Percentiles rank a stretch among this genome's conserved stretches.
Evolutionary conservation across 2,329 filamentous ascomycete species (phyloP).

Genomic region (Coniochaeta sp.): DNA sequence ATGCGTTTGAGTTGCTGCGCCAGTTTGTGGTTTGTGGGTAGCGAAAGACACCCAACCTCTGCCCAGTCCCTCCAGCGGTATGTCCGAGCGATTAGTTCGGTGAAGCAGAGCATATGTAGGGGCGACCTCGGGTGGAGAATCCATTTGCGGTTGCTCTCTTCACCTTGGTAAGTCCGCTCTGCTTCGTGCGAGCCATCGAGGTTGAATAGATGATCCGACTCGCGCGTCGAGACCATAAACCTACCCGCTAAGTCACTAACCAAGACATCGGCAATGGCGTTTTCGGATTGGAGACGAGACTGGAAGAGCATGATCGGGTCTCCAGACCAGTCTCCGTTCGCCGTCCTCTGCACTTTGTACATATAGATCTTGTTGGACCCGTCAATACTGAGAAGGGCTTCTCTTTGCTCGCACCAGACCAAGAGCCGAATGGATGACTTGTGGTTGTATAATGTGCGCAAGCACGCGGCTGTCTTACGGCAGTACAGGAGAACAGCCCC

Average conservation of each 20-base stretch:
- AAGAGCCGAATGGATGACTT: constrained; percentile 20
- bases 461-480: constrained; percentile 14
- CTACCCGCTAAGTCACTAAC: constrained; percentile 9
- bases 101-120: neutral
- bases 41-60: neutral
- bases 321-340: constrained; percentile 6
- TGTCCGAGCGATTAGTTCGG: neutral
- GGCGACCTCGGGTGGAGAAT: neutral
- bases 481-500: constrained; percentile 24
- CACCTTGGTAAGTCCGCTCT: neutral
- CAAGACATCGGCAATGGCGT: constrained; percentile 14
- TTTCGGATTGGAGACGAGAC: constrained; percentile 9
- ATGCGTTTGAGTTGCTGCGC: neutral
- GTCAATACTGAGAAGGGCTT: constrained; percentile 21
- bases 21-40: neutral
- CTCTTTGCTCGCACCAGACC: constrained; percentile 13
- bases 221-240: constrained; percentile 10
- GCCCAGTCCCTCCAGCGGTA: neutral
- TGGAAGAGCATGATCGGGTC: constrained; percentile 7
- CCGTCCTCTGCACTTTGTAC: constrained; percentile 8
- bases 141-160: neutral
- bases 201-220: constrained; percentile 16
- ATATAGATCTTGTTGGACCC: constrained; percentile 16
- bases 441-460: constrained; percentile 20
- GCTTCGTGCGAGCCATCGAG: constrained; percentile 10